phyloP scores from a whole-genome alignment of 2,329 filamentous ascomycete species.

The Atkinsonella texensis region DNA sequence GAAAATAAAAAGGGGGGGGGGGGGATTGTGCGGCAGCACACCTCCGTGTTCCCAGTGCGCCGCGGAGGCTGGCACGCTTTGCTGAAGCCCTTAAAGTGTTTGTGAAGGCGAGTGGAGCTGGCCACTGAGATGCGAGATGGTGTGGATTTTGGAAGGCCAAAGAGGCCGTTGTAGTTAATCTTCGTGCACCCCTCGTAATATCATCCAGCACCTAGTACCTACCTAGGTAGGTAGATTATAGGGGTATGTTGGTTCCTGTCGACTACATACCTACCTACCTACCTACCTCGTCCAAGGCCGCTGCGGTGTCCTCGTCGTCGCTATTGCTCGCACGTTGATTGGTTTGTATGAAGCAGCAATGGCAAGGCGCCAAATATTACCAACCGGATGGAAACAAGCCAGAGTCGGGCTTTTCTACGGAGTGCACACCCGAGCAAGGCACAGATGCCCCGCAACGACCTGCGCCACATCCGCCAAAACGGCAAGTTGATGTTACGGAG shows the following conservation, averaged over 20 bases:
- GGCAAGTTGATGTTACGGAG: neutral
- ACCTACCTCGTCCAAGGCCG: no score
- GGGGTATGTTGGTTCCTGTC: neutral
- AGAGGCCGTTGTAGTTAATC: neutral
- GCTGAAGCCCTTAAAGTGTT: neutral
- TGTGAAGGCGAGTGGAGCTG: neutral
- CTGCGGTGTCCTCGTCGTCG: neutral
- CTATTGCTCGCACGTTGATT: neutral
- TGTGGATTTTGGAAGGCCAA: neutral
- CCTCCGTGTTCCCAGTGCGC: neutral
- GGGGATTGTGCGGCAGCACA: neutral
- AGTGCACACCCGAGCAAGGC: neutral
- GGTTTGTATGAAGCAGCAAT: neutral
- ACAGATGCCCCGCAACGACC: constrained; percentile 1
- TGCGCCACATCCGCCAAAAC: constrained; percentile 5
- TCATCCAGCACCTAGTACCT: neutral
- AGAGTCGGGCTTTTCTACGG: neutral
- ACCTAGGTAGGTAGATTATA: no score
- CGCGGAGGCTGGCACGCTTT: neutral
- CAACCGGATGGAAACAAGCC: no score
- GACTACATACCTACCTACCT: neutral
- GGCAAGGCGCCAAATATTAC: neutral
- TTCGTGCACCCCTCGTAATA: neutral
- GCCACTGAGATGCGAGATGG: neutral
- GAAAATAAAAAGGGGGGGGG: neutral